Base-by-base conservation (phyloP, 495 filamentous ascomycete species). In the Neurospora sp. region DNA sequence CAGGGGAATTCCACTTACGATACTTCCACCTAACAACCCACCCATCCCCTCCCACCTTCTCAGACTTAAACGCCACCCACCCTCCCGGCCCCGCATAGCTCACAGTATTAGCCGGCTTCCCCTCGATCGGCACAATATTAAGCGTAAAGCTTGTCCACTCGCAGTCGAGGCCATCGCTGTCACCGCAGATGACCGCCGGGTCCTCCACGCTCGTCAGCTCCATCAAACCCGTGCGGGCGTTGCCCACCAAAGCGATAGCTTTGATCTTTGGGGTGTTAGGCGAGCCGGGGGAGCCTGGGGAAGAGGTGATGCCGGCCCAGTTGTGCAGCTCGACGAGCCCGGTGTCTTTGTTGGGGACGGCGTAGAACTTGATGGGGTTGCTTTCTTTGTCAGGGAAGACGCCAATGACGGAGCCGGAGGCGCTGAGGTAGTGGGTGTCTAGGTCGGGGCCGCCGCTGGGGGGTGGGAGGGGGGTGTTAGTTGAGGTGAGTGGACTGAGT, bases 41-140 rank as follows among this genome's bases (percentile, higher is more conserved):
- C 76, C 66, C 40, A 72, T 72, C 3, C 2, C 74, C 41, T 18
- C 48, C 76, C 4, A 42, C 72, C 18, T 71, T 74, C 11, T 76
- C 27, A 40, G 14, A 38, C 5, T 27, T 54, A 23, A 69, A 37
- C 4, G 76, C 74, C 16, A 79, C 76, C 46, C 69, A 82, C 18
- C 73, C 46, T 69, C 82, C 81, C 69, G 77, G 76, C 10, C 77
- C 69, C 14, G 73, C 18, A 27, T 59, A 70, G 6, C 37, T 62
- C n/a, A 82, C 82, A 0, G 39, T 73, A 46, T 84, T 82, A 80
- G 77, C 81, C 4, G 80, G 77, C 16, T 83, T 84, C 71, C 83
- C 83, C 18, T 12, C 69, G 18, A 48, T 44, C 1, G 70, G 35
- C 2, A 70, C 71, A 16, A 74, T 44, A 70, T 84, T 82, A 80